Base-by-base conservation (phyloP, 495 filamentous ascomycete genomes). In the Lindgomyces ingoldianus region DNA sequence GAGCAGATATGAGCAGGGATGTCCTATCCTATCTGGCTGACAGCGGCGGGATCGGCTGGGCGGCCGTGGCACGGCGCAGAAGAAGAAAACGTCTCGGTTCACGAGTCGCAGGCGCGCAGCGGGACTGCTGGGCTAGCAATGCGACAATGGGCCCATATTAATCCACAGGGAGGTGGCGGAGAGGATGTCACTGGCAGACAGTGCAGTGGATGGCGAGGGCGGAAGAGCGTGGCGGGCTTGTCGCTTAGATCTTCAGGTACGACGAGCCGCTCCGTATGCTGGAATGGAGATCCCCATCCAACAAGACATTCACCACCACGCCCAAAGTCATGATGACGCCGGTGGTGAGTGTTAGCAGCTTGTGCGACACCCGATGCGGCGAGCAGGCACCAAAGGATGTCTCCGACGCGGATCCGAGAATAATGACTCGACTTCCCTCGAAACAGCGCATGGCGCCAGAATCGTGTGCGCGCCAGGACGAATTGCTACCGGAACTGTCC, bases 81-180 rank as follows among this genome's bases (percentile, higher is more conserved):
- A 61, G 52, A 69, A 61, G 57, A 69, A 69, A 64, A 39, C 27
- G 56, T 55, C 42, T 48, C 50, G 29, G 41, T 57, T 51, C 64
- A 29, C 57, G 64, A 62, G 55, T 55, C 58, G 14, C 33, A 6
- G 33, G 33, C 33, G 33, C 14, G 58, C 64, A 62, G 51, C 56
- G 44, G 58, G 49, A 39, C 16, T 10, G 14, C 39, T 6, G 14
- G 36, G 26, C 27, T 27, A 41, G 33, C 36, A 56, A 25, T 33
- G 22, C 30, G 2, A 45, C 9, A 46, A 45, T 48, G 62, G 21
- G 24, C 16, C 14, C n/a, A 16, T 21, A 42, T 16, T 19, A 6
- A 45, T 18, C 41, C 56, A 36, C 24, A 16, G 27, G 27, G 54
- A 26, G 42, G 56, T 12, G 8, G 22, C 36, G 55, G 55, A 24